These are phyloP conservation scores for Helianthus annuus DNA, from an alignment of 129 eudicot species.

Conservation along the genomic window HanXRQr2.0-SUNRISE NC_035449.2:42216825-42217324, in stretches of 20 bases:
- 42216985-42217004: constrained; percentile 6
- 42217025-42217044: constrained; percentile 7
- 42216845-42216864: no score
- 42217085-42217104: background rate
- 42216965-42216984: background rate
- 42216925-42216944: background rate
- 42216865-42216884: no score
- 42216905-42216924: background rate
- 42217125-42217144: constrained; percentile 33
- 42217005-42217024: background rate
- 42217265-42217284: constrained; percentile 47
- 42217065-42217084: constrained; percentile 5
- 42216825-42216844: no score
- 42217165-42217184: constrained; percentile 49
- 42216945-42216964: background rate
- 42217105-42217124: constrained; percentile 22
- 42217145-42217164: constrained; percentile 49
- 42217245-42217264: constrained; percentile 39
- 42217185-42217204: constrained; percentile 51
- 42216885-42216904: background rate
- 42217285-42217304: constrained; percentile 49
- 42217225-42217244: constrained; percentile 21
- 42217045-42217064: constrained; percentile 10
- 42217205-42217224: constrained; percentile 26
- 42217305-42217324: constrained; percentile 51